Conservation (phyloP, 177 flowering plant genomes). For the Vitis hybrid region DNA sequence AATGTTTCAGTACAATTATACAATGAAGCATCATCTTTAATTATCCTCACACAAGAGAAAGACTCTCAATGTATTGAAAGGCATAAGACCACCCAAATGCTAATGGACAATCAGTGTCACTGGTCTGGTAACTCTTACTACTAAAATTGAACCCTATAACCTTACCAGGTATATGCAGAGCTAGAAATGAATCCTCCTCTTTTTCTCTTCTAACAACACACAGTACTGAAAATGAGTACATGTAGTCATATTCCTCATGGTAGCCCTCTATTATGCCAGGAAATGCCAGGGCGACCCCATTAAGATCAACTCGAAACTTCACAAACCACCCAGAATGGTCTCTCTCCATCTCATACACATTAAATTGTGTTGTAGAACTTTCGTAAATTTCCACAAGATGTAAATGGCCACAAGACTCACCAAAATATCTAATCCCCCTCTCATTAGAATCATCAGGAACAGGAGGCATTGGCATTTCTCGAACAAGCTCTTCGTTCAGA, state of each 20-base stretch:
- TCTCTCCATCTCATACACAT: background rate
- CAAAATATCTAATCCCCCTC: background rate
- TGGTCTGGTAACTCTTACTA: background rate
- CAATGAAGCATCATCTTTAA: too few relatives aligned
- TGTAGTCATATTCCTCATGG: background rate
- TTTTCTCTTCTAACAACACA: background rate
- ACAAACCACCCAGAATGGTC: background rate
- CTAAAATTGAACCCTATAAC: background rate
- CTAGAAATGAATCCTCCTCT: background rate
- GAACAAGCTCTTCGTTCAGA: slow-evolving; percentile 10
- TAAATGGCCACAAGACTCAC: background rate
- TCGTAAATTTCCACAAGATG: background rate
- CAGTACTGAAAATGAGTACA: background rate
- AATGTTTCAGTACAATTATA: too few relatives aligned
- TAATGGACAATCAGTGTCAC: background rate
- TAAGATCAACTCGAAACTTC: background rate
- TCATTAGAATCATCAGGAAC: background rate
- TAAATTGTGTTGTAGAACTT: background rate
- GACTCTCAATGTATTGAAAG: background rate
- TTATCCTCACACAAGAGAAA: background rate
- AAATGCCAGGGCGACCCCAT: background rate
- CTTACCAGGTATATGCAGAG: background rate
- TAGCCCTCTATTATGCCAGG: background rate
- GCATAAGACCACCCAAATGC: background rate
- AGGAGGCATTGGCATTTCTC: background rate